Evolutionary conservation across 1,284 basidiomycete genomes (phyloP).

Genomic region (Sanghuangporus baumii): DNA sequence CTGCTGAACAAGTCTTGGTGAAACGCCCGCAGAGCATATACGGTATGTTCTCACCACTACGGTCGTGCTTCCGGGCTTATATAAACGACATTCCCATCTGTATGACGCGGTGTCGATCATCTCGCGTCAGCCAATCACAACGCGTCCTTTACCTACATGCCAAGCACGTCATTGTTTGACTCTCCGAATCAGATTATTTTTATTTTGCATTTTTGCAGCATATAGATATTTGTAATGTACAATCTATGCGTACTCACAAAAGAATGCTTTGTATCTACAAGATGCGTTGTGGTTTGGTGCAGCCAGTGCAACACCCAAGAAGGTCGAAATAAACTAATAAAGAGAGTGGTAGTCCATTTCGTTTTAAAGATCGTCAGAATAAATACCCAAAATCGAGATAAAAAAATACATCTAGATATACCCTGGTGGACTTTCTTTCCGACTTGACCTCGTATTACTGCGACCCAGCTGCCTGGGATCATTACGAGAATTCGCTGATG

Average conservation of each 20-base stretch:
- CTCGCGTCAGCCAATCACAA: slow-evolving; percentile 7
- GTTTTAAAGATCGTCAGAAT: neutral
- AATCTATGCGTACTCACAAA: neutral
- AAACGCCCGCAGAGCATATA: neutral
- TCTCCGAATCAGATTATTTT: no score
- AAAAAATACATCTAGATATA: neutral
- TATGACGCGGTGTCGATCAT: neutral
- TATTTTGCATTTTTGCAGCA: neutral
- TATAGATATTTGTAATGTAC: neutral
- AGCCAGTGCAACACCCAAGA: slow-evolving; percentile 3
- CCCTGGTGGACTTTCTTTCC: neutral
- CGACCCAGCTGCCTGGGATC: neutral
- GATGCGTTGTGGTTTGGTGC: neutral
- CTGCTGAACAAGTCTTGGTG: neutral
- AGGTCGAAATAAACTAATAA: neutral
- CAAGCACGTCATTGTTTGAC: neutral
- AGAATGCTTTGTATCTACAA: neutral
- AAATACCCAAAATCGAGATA: neutral
- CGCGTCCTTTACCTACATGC: neutral
- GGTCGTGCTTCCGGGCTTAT: neutral
- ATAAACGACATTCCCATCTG: neutral
- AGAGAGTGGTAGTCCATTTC: neutral
- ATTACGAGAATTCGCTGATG: neutral
- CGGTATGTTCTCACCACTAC: neutral
- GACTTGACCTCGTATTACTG: neutral